These are phyloP conservation scores for Arachis stenosperma DNA, from an alignment of 306 rosid genomes.

Conservation along the genomic window DNA sequence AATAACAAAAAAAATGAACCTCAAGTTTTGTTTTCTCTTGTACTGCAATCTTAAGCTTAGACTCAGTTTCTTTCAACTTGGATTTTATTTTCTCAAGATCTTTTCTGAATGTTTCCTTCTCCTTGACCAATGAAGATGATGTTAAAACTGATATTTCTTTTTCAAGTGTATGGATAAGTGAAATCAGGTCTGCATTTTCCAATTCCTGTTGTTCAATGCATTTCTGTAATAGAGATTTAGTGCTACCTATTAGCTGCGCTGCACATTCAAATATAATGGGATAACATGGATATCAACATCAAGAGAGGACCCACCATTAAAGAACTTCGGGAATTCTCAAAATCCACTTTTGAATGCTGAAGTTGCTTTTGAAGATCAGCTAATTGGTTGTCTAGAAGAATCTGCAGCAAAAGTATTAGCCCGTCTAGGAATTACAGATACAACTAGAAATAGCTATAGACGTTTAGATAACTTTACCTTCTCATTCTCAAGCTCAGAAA, in stretches of 20 bases:
- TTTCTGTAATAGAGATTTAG: slow-evolving; percentile 55
- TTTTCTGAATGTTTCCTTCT: slow-evolving; percentile 72
- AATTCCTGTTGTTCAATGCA: slow-evolving; percentile 54
- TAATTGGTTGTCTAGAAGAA: slow-evolving; percentile 55
- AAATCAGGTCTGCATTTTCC: slow-evolving; percentile 65
- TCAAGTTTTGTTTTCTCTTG: slow-evolving; percentile 93
- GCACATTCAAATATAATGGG: slow-evolving; percentile 25
- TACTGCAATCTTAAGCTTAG: slow-evolving; percentile 76
- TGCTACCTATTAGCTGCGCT: slow-evolving; percentile 4
- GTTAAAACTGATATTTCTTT: slow-evolving; percentile 64
- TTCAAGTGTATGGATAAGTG: slow-evolving; percentile 67
- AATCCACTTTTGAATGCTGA: slow-evolving; percentile 54
- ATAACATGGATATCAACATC: slow-evolving; percentile 22
- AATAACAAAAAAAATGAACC: slow-evolving; percentile 49
- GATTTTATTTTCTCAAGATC: slow-evolving; percentile 76
- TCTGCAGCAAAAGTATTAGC: slow-evolving; percentile 51
- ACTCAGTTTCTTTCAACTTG: slow-evolving; percentile 79
- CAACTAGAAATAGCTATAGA: slow-evolving; percentile 23
- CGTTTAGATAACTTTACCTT: slow-evolving; percentile 53
- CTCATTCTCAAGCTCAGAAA: slow-evolving; percentile 66
- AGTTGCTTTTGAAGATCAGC: slow-evolving; percentile 68
- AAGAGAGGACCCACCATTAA: slow-evolving; percentile 53
- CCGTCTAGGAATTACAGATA: slow-evolving; percentile 32
- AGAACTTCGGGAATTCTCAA: slow-evolving; percentile 57
- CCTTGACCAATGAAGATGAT: slow-evolving; percentile 75